Evolutionary conservation across 805 yeast genomes (phyloP).

Genomic region (Candida chauliodis): DNA sequence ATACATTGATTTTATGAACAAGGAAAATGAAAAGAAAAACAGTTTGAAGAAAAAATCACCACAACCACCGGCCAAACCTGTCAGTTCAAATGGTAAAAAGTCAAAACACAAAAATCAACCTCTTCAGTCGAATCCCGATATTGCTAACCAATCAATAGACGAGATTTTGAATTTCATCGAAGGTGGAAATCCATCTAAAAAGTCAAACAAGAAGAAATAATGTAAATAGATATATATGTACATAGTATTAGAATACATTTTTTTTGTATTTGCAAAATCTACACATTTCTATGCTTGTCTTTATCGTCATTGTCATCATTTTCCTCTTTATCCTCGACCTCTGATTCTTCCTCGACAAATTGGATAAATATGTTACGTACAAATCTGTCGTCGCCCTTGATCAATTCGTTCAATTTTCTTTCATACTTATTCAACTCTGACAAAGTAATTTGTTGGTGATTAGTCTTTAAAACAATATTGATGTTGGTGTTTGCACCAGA

Average conservation of each 20-base stretch:
- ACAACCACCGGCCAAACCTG: constrained; percentile 17
- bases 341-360: constrained; percentile 17
- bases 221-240: constrained; percentile 6
- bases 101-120: constrained; percentile 15
- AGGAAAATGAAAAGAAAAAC: constrained; percentile 27
- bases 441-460: constrained; percentile 24
- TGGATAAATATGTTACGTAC: constrained; percentile 40
- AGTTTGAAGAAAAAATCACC: constrained; percentile 16
- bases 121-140: constrained; percentile 43
- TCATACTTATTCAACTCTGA: constrained; percentile 30
- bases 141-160: constrained; percentile 65
- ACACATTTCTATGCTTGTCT: constrained; percentile 1
- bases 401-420: constrained; percentile 26
- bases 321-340: constrained; percentile 1
- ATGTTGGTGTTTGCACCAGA: constrained; percentile 58
- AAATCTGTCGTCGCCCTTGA: constrained; percentile 38
- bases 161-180: constrained; percentile 71
- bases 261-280: neutral
- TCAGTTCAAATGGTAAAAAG: constrained; percentile 13
- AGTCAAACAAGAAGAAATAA: constrained; percentile 6
- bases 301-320: constrained; percentile 11
- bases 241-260: neutral
- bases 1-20: constrained; percentile 42
- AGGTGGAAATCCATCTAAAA: constrained; percentile 36
- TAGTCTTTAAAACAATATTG: constrained; percentile 25